Base-by-base conservation (phyloP, 177 flowering plant species). In the Vitis hybrid region DNA sequence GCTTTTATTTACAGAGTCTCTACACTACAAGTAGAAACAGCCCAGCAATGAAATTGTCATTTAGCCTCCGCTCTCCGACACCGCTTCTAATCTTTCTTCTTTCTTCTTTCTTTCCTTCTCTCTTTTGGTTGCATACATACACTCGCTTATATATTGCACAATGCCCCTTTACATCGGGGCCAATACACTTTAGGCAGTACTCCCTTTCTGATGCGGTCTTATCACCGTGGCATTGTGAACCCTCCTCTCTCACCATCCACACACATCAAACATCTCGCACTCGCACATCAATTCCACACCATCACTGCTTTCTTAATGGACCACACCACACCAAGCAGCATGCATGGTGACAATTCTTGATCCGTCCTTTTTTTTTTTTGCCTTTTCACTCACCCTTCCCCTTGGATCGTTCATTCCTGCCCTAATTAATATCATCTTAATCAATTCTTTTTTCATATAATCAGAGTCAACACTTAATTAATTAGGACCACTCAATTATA, bases 61-160 rank as follows among this genome's bases (percentile, higher is more conserved):
- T 52, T 71, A 71, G 79, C 71, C 75, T 49, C 21, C 11, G 65
- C 56, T 68, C 51, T 66, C 79, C 69, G 75, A 76, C 75, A 76
- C 10, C 58, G 3, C 32, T 61, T 60, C 50, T 67, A 51, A 68
- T 19, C 21, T 19, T 19, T 19, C 19, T 66, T 19, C 62, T 75
- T 65, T 64, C 21, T 1, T 21, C 40, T 32, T 5, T 34, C 40
- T 34, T 34, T 34, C 40, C 23, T 21, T 34, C 40, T 34, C 40
- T 34, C 40, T 34, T 34, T 34, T 34, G 40, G 40, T 34, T 5
- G 40, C 40, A 34, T 34, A 34, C 40, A 34, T 34, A 34, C 40
- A 34, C 40, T 34, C 40, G 40, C 40, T 34, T 34, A 4, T 34
- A 69, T 69, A 59, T 51, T 10, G 48, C 52, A 69, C 57, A 68